Conservation (phyloP, 495 filamentous ascomycete species). For the Hyaloscypha variabilis region DNA sequence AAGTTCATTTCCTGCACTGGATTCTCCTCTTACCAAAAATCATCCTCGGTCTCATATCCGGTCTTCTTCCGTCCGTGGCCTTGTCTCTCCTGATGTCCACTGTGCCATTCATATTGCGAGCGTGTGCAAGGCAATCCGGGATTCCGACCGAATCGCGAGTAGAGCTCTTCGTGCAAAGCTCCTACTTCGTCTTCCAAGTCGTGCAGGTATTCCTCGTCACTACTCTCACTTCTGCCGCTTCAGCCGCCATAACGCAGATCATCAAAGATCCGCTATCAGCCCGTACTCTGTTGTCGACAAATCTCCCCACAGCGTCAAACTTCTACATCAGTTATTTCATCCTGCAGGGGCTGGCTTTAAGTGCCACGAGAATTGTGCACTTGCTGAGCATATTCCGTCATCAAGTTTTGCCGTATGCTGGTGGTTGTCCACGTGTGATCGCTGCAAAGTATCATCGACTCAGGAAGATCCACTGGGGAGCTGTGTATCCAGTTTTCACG, state of each 20-base stretch:
- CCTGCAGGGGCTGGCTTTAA: conserved; percentile 87
- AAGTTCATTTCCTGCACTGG: conserved; percentile 52
- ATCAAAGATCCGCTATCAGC: conserved; percentile 60
- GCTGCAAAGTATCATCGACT: conserved; percentile 61
- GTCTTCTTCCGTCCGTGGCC: conserved; percentile 78
- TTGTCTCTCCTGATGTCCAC: conserved; percentile 86
- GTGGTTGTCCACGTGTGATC: conserved; percentile 54
- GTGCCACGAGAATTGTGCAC: conserved; percentile 73
- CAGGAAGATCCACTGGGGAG: conserved; percentile 78
- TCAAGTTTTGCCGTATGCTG: conserved; percentile 67
- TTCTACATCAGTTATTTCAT: conserved; percentile 97
- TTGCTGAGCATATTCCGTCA: conserved; percentile 75
- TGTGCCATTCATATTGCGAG: conserved; percentile 77
- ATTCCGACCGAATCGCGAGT: conserved; percentile 74
- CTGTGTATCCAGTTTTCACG: conserved; percentile 83
- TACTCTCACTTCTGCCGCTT: conserved; percentile 79
- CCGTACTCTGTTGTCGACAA: conserved; percentile 68
- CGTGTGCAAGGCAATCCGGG: conserved; percentile 77
- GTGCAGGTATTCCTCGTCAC: conserved; percentile 92
- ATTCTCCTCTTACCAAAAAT: conserved; percentile 66
- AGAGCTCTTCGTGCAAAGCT: conserved; percentile 86
- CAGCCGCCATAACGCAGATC: conserved; percentile 64
- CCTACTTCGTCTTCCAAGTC: conserved; percentile 93
- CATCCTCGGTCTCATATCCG: conserved; percentile 81
- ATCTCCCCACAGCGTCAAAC: conserved; percentile 83